A percentile compares a stretch with the other conserved stretches of the same genome.
These are phyloP conservation scores for Herpomyces periplanetae DNA, from an alignment of 2,329 filamentous ascomycete genomes.

Conservation along the genomic window DNA sequence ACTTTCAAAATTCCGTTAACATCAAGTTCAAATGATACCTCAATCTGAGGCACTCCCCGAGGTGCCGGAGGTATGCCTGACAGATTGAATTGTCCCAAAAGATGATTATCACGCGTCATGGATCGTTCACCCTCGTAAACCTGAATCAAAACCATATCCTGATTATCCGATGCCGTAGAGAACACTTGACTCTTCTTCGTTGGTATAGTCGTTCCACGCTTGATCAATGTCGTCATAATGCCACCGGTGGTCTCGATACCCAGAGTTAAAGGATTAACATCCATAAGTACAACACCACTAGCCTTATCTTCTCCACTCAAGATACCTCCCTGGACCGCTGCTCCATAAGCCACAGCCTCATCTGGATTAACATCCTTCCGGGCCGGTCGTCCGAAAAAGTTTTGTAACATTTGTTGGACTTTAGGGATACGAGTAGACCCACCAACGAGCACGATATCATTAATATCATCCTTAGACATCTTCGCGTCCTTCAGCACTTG, in stretches of 20 bases:
- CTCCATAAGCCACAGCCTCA: slow-evolving; percentile 90
- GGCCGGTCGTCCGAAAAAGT: slow-evolving; percentile 93
- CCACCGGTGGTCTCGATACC: slow-evolving; percentile 92
- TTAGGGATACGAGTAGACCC: slow-evolving; percentile 97
- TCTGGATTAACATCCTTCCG: slow-evolving; percentile 99
- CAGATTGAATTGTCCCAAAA: slow-evolving; percentile 90
- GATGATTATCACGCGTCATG: slow-evolving; percentile 87
- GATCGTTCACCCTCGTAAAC: slow-evolving; percentile 76
- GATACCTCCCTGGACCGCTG: slow-evolving; percentile 83
- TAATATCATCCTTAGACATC: slow-evolving; percentile 70
- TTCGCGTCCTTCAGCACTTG: slow-evolving; percentile 95
- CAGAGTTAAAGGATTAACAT: slow-evolving; percentile 78
- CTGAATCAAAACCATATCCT: slow-evolving; percentile 75
- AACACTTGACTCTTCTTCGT: slow-evolving; percentile 95
- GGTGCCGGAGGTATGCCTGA: slow-evolving; percentile 78
- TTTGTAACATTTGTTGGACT: slow-evolving; percentile 71
- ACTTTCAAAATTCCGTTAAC: slow-evolving; percentile 97
- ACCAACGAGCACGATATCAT: slow-evolving; percentile 91
- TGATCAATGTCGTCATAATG: slow-evolving; percentile 89
- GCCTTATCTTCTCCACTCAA: slow-evolving; percentile 55
- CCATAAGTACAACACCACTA: slow-evolving; percentile 56
- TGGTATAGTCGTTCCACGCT: slow-evolving; percentile 69
- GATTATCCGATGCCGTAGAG: slow-evolving; percentile 83
- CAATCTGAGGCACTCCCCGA: slow-evolving; percentile 85
- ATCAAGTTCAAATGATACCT: slow-evolving; percentile 88